These are phyloP conservation scores for Fusarium fujikuroi DNA, from an alignment of 2,329 filamentous ascomycete genomes.

Conservation along the genomic window DNA sequence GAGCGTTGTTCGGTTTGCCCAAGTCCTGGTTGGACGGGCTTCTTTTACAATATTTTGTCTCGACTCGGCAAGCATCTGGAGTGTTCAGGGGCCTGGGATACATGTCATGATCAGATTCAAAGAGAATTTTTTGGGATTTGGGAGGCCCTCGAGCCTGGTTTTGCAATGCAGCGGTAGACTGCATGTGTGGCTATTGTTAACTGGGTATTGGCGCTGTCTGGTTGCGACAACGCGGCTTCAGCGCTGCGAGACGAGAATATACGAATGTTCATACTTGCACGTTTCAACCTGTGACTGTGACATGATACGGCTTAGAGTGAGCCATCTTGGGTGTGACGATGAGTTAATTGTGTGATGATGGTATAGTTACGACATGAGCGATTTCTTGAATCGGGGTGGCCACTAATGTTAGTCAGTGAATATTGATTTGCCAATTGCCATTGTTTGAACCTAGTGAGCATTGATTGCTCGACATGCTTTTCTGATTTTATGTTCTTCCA, in stretches of 20 bases:
- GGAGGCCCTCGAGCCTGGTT: slow-evolving; percentile 51
- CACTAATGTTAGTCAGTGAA: neutral
- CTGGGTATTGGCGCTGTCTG: slow-evolving; percentile 49
- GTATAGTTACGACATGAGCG: neutral
- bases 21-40: slow-evolving; percentile 40
- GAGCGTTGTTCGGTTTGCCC: slow-evolving; percentile 46
- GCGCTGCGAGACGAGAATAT: slow-evolving; percentile 52
- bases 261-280: slow-evolving; percentile 47
- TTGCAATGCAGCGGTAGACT: slow-evolving; percentile 48
- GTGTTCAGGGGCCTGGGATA: slow-evolving; percentile 43
- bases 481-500: neutral
- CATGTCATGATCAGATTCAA: slow-evolving; percentile 49
- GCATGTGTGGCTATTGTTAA: slow-evolving; percentile 48
- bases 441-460: neutral
- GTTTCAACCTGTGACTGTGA: neutral
- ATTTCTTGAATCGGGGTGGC: neutral
- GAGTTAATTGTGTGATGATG: neutral
- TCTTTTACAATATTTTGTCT: slow-evolving; percentile 40
- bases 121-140: slow-evolving; percentile 47
- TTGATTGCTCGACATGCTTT: neutral
- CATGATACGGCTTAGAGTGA: neutral
- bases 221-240: slow-evolving; percentile 47
- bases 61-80: slow-evolving; percentile 48
- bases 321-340: neutral
- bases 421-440: neutral